phyloP scores from a whole-genome alignment of 2,329 filamentous ascomycete species.

The Ophidiomyces ophidiicola region DNA sequence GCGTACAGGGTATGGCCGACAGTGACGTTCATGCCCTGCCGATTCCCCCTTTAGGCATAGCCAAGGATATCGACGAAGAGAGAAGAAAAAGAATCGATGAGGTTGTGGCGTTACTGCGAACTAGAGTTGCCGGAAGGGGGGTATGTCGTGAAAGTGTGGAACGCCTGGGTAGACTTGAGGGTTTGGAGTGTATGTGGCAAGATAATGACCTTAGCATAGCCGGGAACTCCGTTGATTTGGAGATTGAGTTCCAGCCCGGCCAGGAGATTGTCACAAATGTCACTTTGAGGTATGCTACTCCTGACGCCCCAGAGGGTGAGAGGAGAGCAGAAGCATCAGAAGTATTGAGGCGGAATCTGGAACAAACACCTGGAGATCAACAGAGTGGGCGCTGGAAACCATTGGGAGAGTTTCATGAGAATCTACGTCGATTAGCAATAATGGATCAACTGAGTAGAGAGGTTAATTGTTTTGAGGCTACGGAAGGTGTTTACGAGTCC shows the following conservation, averaged over 20 bases:
- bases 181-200: constrained; percentile 37
- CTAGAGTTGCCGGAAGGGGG: constrained; percentile 32
- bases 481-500: constrained; percentile 34
- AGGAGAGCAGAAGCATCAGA: constrained; percentile 33
- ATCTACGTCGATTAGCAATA: constrained; percentile 34
- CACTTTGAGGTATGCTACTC: constrained; percentile 33
- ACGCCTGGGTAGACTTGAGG: constrained; percentile 32
- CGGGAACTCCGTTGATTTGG: constrained; percentile 36
- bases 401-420: constrained; percentile 31
- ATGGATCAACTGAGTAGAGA: constrained; percentile 35
- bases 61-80: constrained; percentile 33
- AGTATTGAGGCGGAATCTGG: constrained; percentile 32
- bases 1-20: constrained; percentile 28
- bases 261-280: constrained; percentile 34
- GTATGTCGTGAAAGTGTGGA: constrained; percentile 35
- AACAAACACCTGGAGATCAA: constrained; percentile 24
- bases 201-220: constrained; percentile 37
- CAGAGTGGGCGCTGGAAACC: constrained; percentile 27
- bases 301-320: constrained; percentile 30
- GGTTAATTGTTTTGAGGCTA: constrained; percentile 36
- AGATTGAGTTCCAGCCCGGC: constrained; percentile 34
- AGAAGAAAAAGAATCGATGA: constrained; percentile 31
- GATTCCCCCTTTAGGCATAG: constrained; percentile 29
- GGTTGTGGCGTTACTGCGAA: constrained; percentile 30
- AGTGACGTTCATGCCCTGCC: constrained; percentile 30